Evolutionary conservation across 78 protist genomes (phyloP).

Genomic region (Planoprotostelium fungivorum): DNA sequence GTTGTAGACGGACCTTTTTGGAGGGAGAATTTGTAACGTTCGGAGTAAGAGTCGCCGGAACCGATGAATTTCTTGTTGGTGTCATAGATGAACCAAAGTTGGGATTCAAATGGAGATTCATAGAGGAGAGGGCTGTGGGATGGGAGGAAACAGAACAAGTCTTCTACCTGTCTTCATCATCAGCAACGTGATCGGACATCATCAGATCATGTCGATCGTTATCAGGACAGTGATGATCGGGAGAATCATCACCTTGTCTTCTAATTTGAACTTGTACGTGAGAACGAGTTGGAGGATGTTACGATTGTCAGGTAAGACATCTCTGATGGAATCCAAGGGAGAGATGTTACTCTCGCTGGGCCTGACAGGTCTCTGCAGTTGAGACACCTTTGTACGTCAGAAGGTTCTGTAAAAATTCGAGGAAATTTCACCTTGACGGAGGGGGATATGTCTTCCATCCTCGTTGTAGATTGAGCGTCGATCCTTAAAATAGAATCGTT

Average conservation of each 20-base stretch:
- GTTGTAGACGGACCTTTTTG: not conserved
- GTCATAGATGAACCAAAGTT: not conserved
- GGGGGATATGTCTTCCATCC: not conserved
- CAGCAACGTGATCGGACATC: not conserved
- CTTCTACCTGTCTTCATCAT: not conserved
- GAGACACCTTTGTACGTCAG: not conserved
- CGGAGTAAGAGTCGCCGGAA: conserved; percentile 4
- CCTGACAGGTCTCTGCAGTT: not conserved
- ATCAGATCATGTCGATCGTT: not conserved
- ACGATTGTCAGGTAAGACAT: not conserved
- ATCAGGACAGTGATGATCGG: too few relatives aligned
- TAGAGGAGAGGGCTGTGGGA: not conserved
- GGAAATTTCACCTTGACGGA: not conserved
- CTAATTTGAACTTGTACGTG: not conserved
- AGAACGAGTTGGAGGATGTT: conserved; percentile 5
- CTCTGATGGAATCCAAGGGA: not conserved
- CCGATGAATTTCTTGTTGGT: conserved; percentile 3
- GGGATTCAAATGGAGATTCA: conserved; percentile 3
- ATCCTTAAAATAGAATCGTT: not conserved
- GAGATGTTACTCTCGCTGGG: not conserved
- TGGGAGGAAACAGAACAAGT: not conserved
- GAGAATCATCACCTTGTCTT: not conserved
- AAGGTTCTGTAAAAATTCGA: not conserved
- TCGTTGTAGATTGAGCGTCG: not conserved
- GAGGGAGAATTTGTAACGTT: not conserved